These are phyloP conservation scores for Cladorrhinum samala DNA, from an alignment of 495 filamentous ascomycete species.

Conservation along the genomic window DNA sequence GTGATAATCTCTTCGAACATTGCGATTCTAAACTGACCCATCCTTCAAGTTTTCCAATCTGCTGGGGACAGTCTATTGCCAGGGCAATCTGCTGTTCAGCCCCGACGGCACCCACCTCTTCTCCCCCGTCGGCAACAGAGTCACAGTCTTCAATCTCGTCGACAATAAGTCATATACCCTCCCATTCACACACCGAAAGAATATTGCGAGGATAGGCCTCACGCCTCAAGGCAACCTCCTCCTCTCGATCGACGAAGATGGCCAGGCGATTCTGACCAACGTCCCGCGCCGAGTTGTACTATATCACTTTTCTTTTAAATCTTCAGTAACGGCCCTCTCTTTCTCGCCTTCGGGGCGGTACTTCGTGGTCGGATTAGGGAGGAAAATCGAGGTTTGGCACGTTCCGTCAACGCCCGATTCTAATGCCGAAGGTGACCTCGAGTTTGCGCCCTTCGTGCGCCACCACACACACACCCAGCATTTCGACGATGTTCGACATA, in stretches of 20 bases:
- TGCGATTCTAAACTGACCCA: not conserved
- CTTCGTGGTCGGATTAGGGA: conserved; percentile 79
- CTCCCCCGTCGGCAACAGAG: conserved; percentile 94
- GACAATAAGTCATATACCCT: conserved; percentile 96
- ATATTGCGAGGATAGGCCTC: conserved; percentile 80
- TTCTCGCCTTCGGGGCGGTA: conserved; percentile 89
- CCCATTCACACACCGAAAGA: conserved; percentile 87
- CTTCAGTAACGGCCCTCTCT: conserved; percentile 71
- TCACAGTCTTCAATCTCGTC: conserved; percentile 91
- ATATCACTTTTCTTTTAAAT: conserved; percentile 90
- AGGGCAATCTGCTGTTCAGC: conserved; percentile 93
- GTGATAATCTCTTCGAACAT: no score
- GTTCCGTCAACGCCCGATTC: conserved; percentile 81
- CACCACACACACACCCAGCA: conserved; percentile 83
- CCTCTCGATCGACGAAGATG: conserved; percentile 89
- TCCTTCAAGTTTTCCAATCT: conserved; percentile 79
- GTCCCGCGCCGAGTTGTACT: conserved; percentile 76
- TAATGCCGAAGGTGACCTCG: conserved; percentile 70
- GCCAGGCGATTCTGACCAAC: conserved; percentile 85
- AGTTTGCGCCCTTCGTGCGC: conserved; percentile 89
- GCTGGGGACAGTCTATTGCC: conserved; percentile 93
- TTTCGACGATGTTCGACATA: conserved; percentile 74
- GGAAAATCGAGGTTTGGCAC: conserved; percentile 90
- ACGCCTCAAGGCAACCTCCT: conserved; percentile 85
- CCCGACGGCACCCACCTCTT: conserved; percentile 92